Evolutionary conservation across 768 basidiomycete genomes (phyloP), one percentile per base, ranked within the genome.

Genomic region (Suillus placidus): DNA sequence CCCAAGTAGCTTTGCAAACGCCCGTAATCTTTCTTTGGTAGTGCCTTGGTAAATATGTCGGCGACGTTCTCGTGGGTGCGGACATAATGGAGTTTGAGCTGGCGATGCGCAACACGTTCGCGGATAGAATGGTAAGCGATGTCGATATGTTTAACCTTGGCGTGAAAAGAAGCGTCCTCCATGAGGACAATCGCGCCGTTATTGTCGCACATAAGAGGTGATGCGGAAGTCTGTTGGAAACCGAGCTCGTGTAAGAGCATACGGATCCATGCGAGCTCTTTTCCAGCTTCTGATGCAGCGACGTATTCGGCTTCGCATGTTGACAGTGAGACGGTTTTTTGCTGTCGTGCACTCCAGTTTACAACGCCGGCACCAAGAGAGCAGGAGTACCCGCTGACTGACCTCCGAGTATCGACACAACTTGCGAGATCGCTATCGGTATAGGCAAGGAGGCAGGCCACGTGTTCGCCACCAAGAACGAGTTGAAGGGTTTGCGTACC

Each of bases 261-360:
- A 0, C 68, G 67, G 14, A 79, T 66, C 82, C 82, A 84, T 5
- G 81, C 18, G 1, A 71, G 74, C 67, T 83, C 75, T 60, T 77
- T 72, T 0, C 73, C 63, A 0, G 77, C 77, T 43, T 81, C 73
- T 0, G 73, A 61, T 0, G 71, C 66, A 0, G 80, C 80, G 18
- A 82, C 74, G 69, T 82, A 84, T 71, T 85, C 83, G 0, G 81
- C 79, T 68, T 85, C 81, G 5, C 73, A 75, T 1, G 78, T 81
- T 0, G 81, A 85, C 0, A 75, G 67, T 0, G 84, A 71, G 30
- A 83, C 73, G 1, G 74, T 73, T 2, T 65, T 52, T 69, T 87
- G 85, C 55, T 78, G 74, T 60, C 77, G 75, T 0, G 78, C 78
- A 32, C 69, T 70, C 63, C 79, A 81, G 0, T 74, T 73, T 13